phyloP scores from a whole-genome alignment of 805 yeast genomes.

The Tetrapisispora iriomotensis region DNA sequence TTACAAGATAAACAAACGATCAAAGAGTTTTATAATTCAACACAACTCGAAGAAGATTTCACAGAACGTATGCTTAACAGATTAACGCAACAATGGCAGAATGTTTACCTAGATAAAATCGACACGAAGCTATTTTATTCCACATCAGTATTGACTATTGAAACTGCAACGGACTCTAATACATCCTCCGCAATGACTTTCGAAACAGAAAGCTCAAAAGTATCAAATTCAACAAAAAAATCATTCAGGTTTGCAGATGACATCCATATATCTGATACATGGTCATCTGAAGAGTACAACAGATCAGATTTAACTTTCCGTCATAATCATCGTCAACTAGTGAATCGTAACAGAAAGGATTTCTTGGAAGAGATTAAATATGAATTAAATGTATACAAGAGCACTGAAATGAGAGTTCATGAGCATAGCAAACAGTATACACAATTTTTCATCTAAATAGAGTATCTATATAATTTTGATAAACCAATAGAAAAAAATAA shows the following conservation, averaged over 20 bases:
- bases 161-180: too few relatives aligned
- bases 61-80: conserved; percentile 4
- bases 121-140: neutral
- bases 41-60: neutral
- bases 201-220: neutral
- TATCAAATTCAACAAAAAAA: conserved; percentile 3
- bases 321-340: conserved; percentile 3
- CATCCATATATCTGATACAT: conserved; percentile 22
- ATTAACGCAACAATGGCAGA: conserved; percentile 18
- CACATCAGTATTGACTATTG: neutral
- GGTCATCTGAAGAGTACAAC: conserved; percentile 22
- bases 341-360: conserved; percentile 9
- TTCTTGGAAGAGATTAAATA: conserved; percentile 37
- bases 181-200: neutral
- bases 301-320: conserved; percentile 21
- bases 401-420: conserved; percentile 59
- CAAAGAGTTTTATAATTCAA: conserved; percentile 13
- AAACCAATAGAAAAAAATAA: too few relatives aligned
- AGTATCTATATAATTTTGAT: too few relatives aligned
- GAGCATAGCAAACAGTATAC: conserved; percentile 50
- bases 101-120: conserved; percentile 12
- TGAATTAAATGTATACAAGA: conserved; percentile 57
- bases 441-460: conserved; percentile 40
- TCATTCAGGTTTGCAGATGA: conserved; percentile 18
- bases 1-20: conserved; percentile 13